Conservation (phyloP, 139 green algal species). For the Volvox reticuliferus region DNA sequence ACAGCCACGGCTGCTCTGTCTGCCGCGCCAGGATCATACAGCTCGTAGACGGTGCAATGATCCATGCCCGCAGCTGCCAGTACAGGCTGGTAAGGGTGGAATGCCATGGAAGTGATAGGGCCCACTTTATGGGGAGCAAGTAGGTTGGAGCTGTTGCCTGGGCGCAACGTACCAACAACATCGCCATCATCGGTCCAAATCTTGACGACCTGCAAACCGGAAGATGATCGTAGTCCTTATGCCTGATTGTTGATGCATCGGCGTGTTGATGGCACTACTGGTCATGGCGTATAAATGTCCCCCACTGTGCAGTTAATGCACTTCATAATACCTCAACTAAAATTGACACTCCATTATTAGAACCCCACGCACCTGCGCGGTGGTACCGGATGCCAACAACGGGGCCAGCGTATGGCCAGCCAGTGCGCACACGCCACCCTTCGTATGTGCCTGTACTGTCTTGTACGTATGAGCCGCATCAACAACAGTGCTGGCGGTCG, state of each 20-base stretch:
- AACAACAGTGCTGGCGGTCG: background rate
- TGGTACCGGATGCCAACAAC: slow-evolving; percentile 83
- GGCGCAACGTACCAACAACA: slow-evolving; percentile 62
- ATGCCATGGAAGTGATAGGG: slow-evolving; percentile 84
- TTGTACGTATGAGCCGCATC: slow-evolving; percentile 60
- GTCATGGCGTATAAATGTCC: too few relatives aligned
- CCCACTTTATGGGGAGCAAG: slow-evolving; percentile 57
- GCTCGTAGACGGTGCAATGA: slow-evolving; percentile 72
- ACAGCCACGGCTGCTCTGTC: background rate
- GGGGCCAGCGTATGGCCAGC: slow-evolving; percentile 82
- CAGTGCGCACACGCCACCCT: slow-evolving; percentile 80
- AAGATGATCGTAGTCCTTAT: background rate
- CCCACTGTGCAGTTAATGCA: too few relatives aligned
- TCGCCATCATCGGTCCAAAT: slow-evolving; percentile 76
- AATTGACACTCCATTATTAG: too few relatives aligned
- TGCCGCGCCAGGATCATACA: slow-evolving; percentile 55
- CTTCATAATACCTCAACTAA: too few relatives aligned
- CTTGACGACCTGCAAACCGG: slow-evolving; percentile 81
- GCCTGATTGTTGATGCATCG: too few relatives aligned
- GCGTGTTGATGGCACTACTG: too few relatives aligned
- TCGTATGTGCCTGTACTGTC: slow-evolving; percentile 80
- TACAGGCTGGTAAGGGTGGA: slow-evolving; percentile 87
- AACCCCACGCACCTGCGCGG: slow-evolving; percentile 15
- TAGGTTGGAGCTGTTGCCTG: slow-evolving; percentile 17
- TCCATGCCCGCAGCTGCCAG: slow-evolving; percentile 81